A percentile compares a stretch with the other conserved stretches of the same genome.
phyloP scores from a whole-genome alignment of 257 asterid genomes.

The Cinchona pubescens region DNA sequence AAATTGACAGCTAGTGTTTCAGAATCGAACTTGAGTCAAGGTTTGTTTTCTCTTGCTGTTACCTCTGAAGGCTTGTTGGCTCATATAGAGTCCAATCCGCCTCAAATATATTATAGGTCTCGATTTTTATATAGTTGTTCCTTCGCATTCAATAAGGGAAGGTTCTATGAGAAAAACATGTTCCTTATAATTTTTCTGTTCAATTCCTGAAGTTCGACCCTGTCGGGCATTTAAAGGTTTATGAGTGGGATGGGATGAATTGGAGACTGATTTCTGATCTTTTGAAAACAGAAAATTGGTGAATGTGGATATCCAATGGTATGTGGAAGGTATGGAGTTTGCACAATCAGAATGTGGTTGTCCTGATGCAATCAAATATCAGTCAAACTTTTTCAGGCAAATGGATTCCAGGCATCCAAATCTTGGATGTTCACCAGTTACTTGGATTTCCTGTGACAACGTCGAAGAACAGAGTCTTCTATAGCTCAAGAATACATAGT shows the following conservation, averaged over 20 bases:
- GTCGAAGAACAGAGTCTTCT: conserved; percentile 4
- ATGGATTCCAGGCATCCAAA: conserved; percentile 25
- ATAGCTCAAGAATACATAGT: conserved; percentile 16
- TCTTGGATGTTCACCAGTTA: conserved; percentile 33
- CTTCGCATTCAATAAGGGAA: too few species aligned
- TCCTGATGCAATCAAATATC: conserved; percentile 29
- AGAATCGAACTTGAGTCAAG: conserved; percentile 29
- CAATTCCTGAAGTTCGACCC: conserved; percentile 40
- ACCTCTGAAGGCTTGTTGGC: conserved; percentile 27
- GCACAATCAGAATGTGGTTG: conserved; percentile 42
- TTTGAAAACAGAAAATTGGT: too few species aligned
- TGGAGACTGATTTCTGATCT: too few species aligned
- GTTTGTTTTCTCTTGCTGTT: conserved; percentile 23
- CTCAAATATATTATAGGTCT: conserved; percentile 25
- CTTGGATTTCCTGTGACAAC: conserved; percentile 3
- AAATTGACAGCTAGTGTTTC: conserved; percentile 38
- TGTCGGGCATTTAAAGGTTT: conserved; percentile 43
- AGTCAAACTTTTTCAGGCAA: conserved; percentile 32
- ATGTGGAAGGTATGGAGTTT: conserved; percentile 43
- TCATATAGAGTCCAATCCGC: conserved; percentile 25
- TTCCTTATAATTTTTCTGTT: conserved; percentile 26
- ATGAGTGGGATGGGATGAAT: conserved; percentile 28
- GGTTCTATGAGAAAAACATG: too few species aligned
- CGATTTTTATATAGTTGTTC: too few species aligned
- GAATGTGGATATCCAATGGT: conserved; percentile 39